Evolutionary conservation across 257 asterid species (phyloP).

Genomic region (Sherardia arvensis): DNA sequence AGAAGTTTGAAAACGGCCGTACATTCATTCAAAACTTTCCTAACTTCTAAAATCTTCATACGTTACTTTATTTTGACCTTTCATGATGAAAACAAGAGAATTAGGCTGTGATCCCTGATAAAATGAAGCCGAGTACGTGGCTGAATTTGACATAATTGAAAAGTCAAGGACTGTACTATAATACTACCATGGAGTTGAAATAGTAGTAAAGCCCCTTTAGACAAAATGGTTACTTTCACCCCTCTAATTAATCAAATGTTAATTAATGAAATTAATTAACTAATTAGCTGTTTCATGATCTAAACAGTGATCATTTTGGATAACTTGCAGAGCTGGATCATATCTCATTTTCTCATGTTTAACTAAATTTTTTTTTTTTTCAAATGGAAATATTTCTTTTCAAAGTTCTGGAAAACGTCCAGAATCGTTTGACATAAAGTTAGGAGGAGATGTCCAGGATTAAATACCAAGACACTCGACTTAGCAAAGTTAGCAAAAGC

Average conservation of each 20-base stretch:
- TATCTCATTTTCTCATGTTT: background rate
- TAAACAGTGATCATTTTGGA: background rate
- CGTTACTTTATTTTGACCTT: background rate
- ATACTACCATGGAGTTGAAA: conserved; percentile 1
- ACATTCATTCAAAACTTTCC: background rate
- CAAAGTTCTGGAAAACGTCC: too few relatives aligned
- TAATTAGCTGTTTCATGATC: background rate
- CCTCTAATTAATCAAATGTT: background rate
- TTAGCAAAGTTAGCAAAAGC: too few relatives aligned
- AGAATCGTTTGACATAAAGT: too few relatives aligned
- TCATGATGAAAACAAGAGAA: background rate
- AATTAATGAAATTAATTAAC: background rate
- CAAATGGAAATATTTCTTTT: too few relatives aligned
- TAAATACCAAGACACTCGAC: too few relatives aligned
- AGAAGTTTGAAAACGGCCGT: too few relatives aligned
- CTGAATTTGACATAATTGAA: background rate
- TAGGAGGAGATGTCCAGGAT: too few relatives aligned
- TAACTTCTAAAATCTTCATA: background rate
- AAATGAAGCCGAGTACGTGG: background rate
- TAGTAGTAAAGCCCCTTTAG: background rate
- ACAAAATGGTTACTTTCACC: background rate
- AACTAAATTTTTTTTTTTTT: background rate
- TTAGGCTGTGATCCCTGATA: background rate
- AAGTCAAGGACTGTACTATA: background rate
- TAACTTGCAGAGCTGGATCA: background rate